These are phyloP conservation scores for Microsporum canis DNA, from an alignment of 2,329 filamentous ascomycete genomes.

Conservation along the genomic window DNA sequence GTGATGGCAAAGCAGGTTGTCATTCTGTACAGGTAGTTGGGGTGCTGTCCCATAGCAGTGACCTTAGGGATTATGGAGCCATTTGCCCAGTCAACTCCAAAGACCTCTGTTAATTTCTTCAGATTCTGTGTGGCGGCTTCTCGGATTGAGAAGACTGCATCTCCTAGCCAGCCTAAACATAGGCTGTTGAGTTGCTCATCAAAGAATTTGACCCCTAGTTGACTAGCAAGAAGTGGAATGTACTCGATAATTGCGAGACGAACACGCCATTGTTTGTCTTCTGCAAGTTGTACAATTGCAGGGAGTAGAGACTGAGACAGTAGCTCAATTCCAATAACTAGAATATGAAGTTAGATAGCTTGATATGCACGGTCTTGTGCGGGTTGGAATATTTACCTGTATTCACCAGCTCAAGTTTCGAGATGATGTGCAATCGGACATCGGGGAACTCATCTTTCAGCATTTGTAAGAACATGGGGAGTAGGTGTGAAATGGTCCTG, in stretches of 20 bases:
- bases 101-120: slow-evolving; percentile 97
- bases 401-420: slow-evolving; percentile 97
- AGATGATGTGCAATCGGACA: slow-evolving; percentile 96
- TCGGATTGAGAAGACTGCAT: slow-evolving; percentile 96
- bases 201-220: slow-evolving; percentile 94
- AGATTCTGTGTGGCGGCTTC: slow-evolving; percentile 95
- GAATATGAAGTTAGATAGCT: slow-evolving; percentile 12
- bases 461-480: slow-evolving; percentile 99
- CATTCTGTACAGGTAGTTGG: slow-evolving; percentile 99
- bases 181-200: slow-evolving; percentile 91
- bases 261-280: slow-evolving; percentile 99
- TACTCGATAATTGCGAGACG: slow-evolving; percentile 98
- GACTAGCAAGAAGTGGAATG: slow-evolving; percentile 87
- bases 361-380: background rate
- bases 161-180: slow-evolving; percentile 97
- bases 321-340: slow-evolving; percentile 94
- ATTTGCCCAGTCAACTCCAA: slow-evolving; percentile 94
- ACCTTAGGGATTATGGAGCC: slow-evolving; percentile 97
- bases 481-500: slow-evolving; percentile 87
- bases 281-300: slow-evolving; percentile 91
- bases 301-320: slow-evolving; percentile 93
- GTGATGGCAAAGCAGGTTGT: slow-evolving; percentile 99
- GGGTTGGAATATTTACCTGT: slow-evolving; percentile 51
- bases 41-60: slow-evolving; percentile 94
- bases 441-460: slow-evolving; percentile 98